Conservation (phyloP, 1,284 basidiomycete genomes). For the Leccinum variabile region DNA sequence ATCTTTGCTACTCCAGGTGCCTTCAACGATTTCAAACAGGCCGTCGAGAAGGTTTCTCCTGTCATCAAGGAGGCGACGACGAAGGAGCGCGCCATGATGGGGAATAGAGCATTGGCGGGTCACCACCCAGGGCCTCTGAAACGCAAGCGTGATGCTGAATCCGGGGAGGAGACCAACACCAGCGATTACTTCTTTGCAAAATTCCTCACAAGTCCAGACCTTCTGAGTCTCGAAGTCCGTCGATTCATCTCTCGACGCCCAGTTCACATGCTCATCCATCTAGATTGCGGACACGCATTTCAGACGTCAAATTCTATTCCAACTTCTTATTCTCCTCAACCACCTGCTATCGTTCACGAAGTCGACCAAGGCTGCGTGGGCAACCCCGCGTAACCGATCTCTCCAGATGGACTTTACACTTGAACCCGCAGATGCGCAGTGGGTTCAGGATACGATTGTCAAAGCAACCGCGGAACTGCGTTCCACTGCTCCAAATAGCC, state of each 20-base stretch:
- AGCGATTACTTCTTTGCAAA: constrained; percentile 90
- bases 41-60: constrained; percentile 69
- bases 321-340: constrained; percentile 79
- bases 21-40: constrained; percentile 64
- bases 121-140: constrained; percentile 46
- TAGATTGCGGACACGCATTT: constrained; percentile 87
- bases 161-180: constrained; percentile 45
- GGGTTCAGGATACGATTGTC: constrained; percentile 68
- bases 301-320: constrained; percentile 88
- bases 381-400: constrained; percentile 62
- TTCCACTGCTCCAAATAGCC: constrained; percentile 72
- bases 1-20: constrained; percentile 55
- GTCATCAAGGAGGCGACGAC: constrained; percentile 81
- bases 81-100: constrained; percentile 81
- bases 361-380: constrained; percentile 61
- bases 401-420: constrained; percentile 80
- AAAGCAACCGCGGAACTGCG: constrained; percentile 70
- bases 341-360: constrained; percentile 81
- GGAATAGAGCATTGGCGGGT: constrained; percentile 50
- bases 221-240: constrained; percentile 82
- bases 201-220: constrained; percentile 82
- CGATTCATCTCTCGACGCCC: constrained; percentile 6
- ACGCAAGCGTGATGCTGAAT: constrained; percentile 61
- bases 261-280: constrained; percentile 10
- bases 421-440: constrained; percentile 61